Evolutionary conservation across 2,329 filamentous ascomycete species (phyloP).

Genomic region (Lecanicillium sp.): DNA sequence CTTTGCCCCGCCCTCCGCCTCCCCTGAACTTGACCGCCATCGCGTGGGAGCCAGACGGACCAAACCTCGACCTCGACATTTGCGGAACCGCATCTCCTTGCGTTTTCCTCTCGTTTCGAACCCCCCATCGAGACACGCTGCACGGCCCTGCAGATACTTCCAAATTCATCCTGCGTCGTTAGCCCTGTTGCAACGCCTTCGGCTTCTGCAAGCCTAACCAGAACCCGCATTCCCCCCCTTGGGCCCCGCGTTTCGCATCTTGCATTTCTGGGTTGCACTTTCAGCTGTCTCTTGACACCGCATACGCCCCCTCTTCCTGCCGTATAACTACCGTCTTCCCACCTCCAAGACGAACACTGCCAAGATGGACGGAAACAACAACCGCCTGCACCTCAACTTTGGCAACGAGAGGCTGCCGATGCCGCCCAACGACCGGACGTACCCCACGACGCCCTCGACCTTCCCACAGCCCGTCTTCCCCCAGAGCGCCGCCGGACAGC

Average conservation of each 20-base stretch:
- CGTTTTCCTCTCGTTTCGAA: not conserved
- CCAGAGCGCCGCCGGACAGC: constrained; percentile 19
- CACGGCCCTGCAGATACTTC: not conserved
- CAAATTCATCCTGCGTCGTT: not conserved
- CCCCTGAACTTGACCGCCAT: constrained; percentile 14
- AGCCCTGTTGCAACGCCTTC: too few species aligned
- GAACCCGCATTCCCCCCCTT: not conserved
- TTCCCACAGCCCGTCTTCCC: constrained; percentile 84
- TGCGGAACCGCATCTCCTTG: not conserved
- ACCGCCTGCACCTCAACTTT: constrained; percentile 61
- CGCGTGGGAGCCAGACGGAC: constrained; percentile 6
- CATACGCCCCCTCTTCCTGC: too few species aligned
- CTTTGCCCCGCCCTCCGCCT: constrained; percentile 8
- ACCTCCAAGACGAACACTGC: too few species aligned
- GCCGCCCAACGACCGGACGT: constrained; percentile 59
- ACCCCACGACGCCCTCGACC: constrained; percentile 87
- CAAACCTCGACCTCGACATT: not conserved
- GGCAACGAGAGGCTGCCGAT: constrained; percentile 58
- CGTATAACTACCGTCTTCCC: too few species aligned
- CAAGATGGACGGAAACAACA: constrained; percentile 52
- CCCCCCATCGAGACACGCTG: not conserved
- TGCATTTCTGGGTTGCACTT: constrained; percentile 2
- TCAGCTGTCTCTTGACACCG: constrained; percentile 13
- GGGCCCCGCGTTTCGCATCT: constrained; percentile 14
- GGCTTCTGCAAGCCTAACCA: too few species aligned